A percentile compares a stretch with the other conserved stretches of the same genome.
phyloP scores from a whole-genome alignment of 495 filamentous ascomycete genomes.

The Aspergillus nanangensis region DNA sequence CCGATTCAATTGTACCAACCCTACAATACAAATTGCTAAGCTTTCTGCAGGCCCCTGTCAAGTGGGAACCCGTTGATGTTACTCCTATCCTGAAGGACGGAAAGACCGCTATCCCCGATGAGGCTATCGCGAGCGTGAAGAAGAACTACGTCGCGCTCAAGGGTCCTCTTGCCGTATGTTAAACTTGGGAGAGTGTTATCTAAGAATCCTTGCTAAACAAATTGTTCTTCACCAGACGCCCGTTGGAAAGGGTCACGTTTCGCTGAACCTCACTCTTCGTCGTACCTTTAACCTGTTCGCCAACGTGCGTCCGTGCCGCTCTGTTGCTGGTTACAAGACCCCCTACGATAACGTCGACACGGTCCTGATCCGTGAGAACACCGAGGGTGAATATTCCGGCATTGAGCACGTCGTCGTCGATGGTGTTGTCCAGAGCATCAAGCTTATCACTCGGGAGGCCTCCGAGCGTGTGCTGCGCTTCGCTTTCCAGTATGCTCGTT shows the following conservation, averaged over 20 bases:
- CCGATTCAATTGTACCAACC: neutral
- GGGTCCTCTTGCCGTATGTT: conserved; percentile 87
- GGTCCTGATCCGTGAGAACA: conserved; percentile 98
- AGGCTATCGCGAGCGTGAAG: conserved; percentile 83
- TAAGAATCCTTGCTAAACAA: conserved; percentile 16
- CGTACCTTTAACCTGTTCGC: conserved; percentile 99
- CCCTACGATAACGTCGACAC: conserved; percentile 98
- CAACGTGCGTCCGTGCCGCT: conserved; percentile 96
- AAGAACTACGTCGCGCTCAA: conserved; percentile 95
- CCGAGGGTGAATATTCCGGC: conserved; percentile 98
- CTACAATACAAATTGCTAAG: conserved; percentile 6
- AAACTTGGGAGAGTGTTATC: neutral
- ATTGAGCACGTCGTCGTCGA: conserved; percentile 99
- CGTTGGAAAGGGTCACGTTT: conserved; percentile 97
- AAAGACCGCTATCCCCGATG: conserved; percentile 85
- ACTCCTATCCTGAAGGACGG: conserved; percentile 89
- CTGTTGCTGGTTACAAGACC: conserved; percentile 94
- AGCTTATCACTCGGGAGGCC: conserved; percentile 92
- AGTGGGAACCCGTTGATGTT: conserved; percentile 97
- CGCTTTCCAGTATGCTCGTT: conserved; percentile 94
- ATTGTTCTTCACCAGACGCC: conserved; percentile 63
- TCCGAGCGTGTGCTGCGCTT: conserved; percentile 91
- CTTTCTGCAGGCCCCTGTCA: conserved; percentile 73
- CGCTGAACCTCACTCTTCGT: conserved; percentile 95
- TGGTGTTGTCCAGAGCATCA: conserved; percentile 97